These are phyloP conservation scores for Clavispora asparagi DNA, from an alignment of 805 yeast species.

Conservation along the genomic window DNA sequence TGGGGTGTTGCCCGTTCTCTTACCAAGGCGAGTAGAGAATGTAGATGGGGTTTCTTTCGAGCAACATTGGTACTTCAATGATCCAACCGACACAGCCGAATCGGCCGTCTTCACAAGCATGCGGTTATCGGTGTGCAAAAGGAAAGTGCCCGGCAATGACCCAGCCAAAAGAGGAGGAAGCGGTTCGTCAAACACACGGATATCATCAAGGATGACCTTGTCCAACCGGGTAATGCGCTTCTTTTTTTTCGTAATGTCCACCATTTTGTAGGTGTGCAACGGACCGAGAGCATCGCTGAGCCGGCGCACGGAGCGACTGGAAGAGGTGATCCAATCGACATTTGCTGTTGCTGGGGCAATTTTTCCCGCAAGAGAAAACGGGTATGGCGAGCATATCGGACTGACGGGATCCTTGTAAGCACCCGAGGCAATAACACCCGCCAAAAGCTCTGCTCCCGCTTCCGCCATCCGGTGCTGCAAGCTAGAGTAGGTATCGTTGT, in stretches of 20 bases:
- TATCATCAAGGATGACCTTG: slow-evolving; percentile 42
- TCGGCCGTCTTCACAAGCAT: slow-evolving; percentile 41
- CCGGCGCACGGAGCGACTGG: slow-evolving; percentile 36
- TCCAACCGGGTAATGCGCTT: slow-evolving; percentile 24
- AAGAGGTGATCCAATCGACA: slow-evolving; percentile 43
- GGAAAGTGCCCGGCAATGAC: slow-evolving; percentile 16
- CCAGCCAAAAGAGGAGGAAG: slow-evolving; percentile 1
- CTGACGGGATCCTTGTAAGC: slow-evolving; percentile 12
- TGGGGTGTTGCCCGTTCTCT: slow-evolving; percentile 39
- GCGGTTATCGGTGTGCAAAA: slow-evolving; percentile 9
- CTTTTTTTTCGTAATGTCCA: slow-evolving; percentile 29
- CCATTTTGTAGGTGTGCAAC: slow-evolving; percentile 40
- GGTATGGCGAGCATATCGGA: slow-evolving; percentile 8
- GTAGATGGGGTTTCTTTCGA: slow-evolving; percentile 39
- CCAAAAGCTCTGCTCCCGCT: slow-evolving; percentile 58
- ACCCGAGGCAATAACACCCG: slow-evolving; percentile 34
- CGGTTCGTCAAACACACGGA: slow-evolving; percentile 12
- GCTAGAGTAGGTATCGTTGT: slow-evolving; percentile 39
- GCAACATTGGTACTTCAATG: slow-evolving; percentile 53
- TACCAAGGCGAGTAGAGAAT: slow-evolving; percentile 41
- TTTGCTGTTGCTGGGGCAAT: slow-evolving; percentile 38
- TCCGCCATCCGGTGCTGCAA: slow-evolving; percentile 50
- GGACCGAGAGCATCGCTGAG: slow-evolving; percentile 52
- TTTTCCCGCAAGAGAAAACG: slow-evolving; percentile 55
- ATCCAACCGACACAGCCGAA: slow-evolving; percentile 32